Conservation (phyloP, 768 basidiomycete genomes). For the Lentinula aciculospora region DNA sequence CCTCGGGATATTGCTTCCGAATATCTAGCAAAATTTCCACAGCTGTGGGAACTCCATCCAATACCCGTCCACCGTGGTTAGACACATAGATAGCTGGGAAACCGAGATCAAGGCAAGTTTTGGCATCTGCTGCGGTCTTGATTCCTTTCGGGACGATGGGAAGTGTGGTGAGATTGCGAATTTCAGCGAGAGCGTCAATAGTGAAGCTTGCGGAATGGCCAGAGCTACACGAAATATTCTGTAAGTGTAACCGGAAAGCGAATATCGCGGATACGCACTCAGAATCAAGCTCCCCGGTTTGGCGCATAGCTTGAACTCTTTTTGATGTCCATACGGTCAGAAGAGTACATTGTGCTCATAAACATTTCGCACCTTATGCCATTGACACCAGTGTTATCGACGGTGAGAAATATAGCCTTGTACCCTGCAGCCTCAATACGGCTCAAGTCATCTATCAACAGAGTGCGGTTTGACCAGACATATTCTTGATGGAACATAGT, state of each 20-base stretch:
- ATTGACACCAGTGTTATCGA: constrained; percentile 27
- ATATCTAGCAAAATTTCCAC: constrained; percentile 35
- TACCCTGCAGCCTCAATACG: constrained; percentile 22
- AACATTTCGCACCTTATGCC: constrained; percentile 13
- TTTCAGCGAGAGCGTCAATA: constrained; percentile 14
- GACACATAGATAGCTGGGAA: constrained; percentile 33
- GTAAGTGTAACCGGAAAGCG: neutral
- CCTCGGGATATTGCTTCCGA: constrained; percentile 28
- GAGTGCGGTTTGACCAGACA: constrained; percentile 10
- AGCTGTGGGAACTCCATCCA: constrained; percentile 31
- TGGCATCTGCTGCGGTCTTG: constrained; percentile 25
- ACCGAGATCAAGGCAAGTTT: constrained; percentile 27
- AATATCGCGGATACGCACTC: constrained; percentile 6
- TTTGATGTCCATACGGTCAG: neutral
- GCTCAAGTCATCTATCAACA: constrained; percentile 16
- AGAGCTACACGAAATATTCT: constrained; percentile 9
- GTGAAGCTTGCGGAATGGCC: constrained; percentile 19
- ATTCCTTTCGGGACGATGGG: constrained; percentile 24
- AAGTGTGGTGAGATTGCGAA: constrained; percentile 21
- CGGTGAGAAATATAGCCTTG: constrained; percentile 27
- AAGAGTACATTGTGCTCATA: neutral
- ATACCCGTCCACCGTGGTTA: constrained; percentile 32
- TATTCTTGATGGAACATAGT: constrained; percentile 24
- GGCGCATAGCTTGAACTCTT: constrained; percentile 16
- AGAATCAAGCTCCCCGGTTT: constrained; percentile 9